phyloP scores from a whole-genome alignment of 2,329 filamentous ascomycete species.

The Neonectria neomacrospora region DNA sequence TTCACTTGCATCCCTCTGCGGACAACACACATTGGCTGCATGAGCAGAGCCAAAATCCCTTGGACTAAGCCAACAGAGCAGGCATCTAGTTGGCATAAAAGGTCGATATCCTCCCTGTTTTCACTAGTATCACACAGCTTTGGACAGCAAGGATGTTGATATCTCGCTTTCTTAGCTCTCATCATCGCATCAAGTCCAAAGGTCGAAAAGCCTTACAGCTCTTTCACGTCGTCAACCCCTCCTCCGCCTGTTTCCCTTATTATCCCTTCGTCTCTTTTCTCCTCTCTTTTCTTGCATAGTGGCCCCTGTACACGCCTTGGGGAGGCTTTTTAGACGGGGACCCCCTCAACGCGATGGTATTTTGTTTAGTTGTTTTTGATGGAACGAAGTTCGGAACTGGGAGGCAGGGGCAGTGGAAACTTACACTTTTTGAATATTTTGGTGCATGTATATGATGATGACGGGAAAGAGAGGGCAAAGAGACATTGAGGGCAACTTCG shows the following conservation, averaged over 20 bases:
- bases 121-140: conserved; percentile 26
- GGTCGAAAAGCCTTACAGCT: background rate
- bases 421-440: conserved; percentile 17
- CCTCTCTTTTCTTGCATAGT: conserved; percentile 15
- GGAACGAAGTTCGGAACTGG: conserved; percentile 17
- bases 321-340: conserved; percentile 36
- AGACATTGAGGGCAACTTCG: conserved; percentile 35
- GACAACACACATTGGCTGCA: conserved; percentile 4
- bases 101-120: conserved; percentile 1
- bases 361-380: conserved; percentile 28
- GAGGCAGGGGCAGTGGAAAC: conserved; percentile 14
- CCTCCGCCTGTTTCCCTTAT: background rate
- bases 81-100: conserved; percentile 43
- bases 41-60: conserved; percentile 7
- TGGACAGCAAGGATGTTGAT: conserved; percentile 14
- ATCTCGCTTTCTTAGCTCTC: conserved; percentile 15
- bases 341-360: conserved; percentile 14
- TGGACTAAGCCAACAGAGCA: conserved; percentile 40
- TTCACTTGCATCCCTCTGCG: background rate
- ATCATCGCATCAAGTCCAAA: background rate
- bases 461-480: conserved; percentile 24
- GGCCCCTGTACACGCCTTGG: conserved; percentile 39
- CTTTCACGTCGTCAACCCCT: background rate
- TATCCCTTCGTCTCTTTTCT: conserved; percentile 24
- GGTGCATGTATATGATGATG: conserved; percentile 37